phyloP scores from a whole-genome alignment of 371 early-diverging fungal genomes.

The Nematocida minor region DNA sequence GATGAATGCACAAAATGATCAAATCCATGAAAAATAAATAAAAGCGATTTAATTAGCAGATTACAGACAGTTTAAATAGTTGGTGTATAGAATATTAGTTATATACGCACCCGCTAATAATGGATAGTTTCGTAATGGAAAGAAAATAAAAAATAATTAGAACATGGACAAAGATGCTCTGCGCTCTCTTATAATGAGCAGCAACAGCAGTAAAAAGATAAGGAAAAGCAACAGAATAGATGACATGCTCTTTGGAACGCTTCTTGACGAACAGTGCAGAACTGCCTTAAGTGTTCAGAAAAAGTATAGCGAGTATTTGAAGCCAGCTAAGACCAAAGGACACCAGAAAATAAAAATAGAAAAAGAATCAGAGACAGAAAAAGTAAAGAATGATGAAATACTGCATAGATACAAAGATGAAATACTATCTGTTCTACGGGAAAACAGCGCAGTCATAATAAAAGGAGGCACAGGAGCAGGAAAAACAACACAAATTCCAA shows the following conservation, averaged over 20 bases:
- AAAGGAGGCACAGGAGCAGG: conserved; percentile 58
- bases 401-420: conserved; percentile 68
- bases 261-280: conserved; percentile 5
- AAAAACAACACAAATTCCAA: conserved; percentile 57
- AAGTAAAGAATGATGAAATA: conserved; percentile 35
- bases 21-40: neutral
- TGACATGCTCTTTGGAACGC: conserved; percentile 1
- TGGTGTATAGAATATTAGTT: no score
- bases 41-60: neutral
- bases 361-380: neutral
- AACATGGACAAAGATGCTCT: no score
- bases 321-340: neutral
- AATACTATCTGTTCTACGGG: conserved; percentile 17
- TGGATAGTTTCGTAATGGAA: no score
- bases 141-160: no score
- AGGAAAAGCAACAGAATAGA: no score
- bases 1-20: neutral
- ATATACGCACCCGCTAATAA: no score
- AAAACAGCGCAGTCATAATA: conserved; percentile 41
- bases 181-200: no score
- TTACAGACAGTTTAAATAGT: no score
- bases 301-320: neutral
- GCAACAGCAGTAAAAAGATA: no score
- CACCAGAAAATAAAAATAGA: neutral
- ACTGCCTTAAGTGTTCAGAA: neutral